Evolutionary conservation across 768 basidiomycete genomes (phyloP), one percentile per base, ranked within the genome.

Genomic region (Russula foetens): DNA sequence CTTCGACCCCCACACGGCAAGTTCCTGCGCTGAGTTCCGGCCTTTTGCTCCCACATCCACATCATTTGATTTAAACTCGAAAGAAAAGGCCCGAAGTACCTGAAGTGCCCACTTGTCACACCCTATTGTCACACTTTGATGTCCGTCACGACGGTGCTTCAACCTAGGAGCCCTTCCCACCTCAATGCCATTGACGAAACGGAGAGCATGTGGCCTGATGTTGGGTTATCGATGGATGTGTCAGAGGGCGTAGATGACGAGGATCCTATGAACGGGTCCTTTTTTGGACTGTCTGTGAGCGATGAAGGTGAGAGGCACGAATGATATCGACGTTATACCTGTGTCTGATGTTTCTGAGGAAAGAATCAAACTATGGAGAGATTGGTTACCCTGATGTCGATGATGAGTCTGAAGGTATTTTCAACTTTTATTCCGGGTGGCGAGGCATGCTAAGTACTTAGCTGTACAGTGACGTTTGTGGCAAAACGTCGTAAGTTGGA

Each of bases 401-500:
- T 35, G 45, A 39, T 29, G 14, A 43, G n/a, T 45, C 46, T 44
- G 39, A 47, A 54, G 54, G 52, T 61, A 47, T n/a, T 44, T 64
- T 44, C 24, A 21, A 21, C 19, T 4, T n/a, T 14, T 21, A 26
- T 24, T 33, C n/a, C 11, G 0, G 7, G 1, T 11, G 6, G 2
- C 21, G 17, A 4, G 11, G 4, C 17, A 17, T 53, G 14, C 43
- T 57, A 21, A 64, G 49, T 11, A 33, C 39, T 17, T 3, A 41
- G 15, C 39, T 39, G 9, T 19, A 43, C 12, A 54, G 29, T 29
- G 5, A 49, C 38, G 8, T 28, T n/a, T 21, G n/a, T 11, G 45
- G 29, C 51, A 26, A 62, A 62, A n/a, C 60, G 61, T 19, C 56
- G 56, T 2, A 64, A 49, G 60, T 8, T 55, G 8, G 45, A 23